phyloP scores from a whole-genome alignment of 192 early-diverging fungal species.

The Coemansia guatemalensis region DNA sequence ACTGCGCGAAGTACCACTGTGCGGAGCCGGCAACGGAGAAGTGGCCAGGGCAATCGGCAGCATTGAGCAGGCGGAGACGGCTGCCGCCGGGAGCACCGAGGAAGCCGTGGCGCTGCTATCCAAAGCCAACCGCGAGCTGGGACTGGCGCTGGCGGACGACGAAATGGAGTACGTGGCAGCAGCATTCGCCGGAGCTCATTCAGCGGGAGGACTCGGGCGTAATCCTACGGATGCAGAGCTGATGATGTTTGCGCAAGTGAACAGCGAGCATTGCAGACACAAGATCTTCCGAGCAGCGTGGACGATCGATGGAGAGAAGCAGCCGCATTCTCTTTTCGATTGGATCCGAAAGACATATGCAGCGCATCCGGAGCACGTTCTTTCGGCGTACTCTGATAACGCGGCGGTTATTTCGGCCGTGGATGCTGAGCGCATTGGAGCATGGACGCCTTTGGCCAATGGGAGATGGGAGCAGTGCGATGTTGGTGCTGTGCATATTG shows the following conservation, averaged over 20 bases:
- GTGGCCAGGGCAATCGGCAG: conserved; percentile 28
- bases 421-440: conserved; percentile 30
- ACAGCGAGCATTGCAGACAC: conserved; percentile 99
- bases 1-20: conserved; percentile 62
- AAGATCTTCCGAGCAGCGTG: conserved; percentile 99
- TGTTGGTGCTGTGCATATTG: conserved; percentile 68
- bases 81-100: background rate
- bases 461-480: conserved; percentile 40
- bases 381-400: conserved; percentile 98
- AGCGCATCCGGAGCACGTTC: conserved; percentile 72
- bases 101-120: conserved; percentile 59
- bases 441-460: conserved; percentile 32
- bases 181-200: conserved; percentile 66
- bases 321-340: conserved; percentile 84
- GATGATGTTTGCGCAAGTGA: conserved; percentile 99
- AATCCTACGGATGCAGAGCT: conserved; percentile 99
- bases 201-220: conserved; percentile 54
- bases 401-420: conserved; percentile 83
- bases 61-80: conserved; percentile 16
- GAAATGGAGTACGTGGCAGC: conserved; percentile 95
- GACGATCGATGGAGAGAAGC: conserved; percentile 88
- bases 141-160: conserved; percentile 92
- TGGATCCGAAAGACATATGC: conserved; percentile 97
- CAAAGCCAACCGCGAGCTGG: conserved; percentile 84
- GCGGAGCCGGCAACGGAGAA: conserved; percentile 4